A percentile compares a stretch with the other conserved stretches of the same genome.
Conservation (phyloP, 139 green algal genomes). For the Closterium sp. region DNA sequence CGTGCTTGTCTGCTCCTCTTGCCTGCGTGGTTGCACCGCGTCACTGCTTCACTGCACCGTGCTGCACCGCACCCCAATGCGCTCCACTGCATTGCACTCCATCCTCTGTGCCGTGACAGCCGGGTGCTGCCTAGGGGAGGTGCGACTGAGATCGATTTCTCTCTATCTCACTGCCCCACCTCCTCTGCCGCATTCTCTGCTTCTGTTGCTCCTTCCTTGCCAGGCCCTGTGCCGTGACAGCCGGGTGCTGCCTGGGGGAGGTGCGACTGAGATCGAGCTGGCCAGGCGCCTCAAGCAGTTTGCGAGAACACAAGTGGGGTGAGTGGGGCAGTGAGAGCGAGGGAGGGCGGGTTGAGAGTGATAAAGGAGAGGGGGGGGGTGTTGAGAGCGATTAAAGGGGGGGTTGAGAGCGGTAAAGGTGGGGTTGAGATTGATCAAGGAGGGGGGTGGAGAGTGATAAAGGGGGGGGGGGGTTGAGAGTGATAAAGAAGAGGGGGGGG, state of each 20-base stretch:
- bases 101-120: constrained; percentile 75
- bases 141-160: constrained; percentile 78
- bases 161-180: background rate
- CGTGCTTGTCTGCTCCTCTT: too few species aligned
- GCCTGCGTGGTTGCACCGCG: too few species aligned
- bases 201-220: background rate
- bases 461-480: too few species aligned
- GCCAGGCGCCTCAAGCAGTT: constrained; percentile 63
- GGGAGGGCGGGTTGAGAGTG: background rate
- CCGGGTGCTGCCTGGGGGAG: constrained; percentile 76
- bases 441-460: too few species aligned
- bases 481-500: too few species aligned
- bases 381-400: too few species aligned
- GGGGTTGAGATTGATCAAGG: too few species aligned
- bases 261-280: constrained; percentile 87
- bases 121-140: constrained; percentile 78
- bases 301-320: constrained; percentile 80
- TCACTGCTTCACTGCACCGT: background rate
- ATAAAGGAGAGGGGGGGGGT: background rate
- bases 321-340: background rate
- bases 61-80: too few species aligned
- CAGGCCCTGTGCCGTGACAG: constrained; percentile 75
- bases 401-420: background rate
- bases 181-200: background rate
- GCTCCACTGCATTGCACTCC: background rate